These are phyloP conservation scores for Erodium chrysanthum DNA, from an alignment of 441 rosid species.

Conservation along the genomic window DNA sequence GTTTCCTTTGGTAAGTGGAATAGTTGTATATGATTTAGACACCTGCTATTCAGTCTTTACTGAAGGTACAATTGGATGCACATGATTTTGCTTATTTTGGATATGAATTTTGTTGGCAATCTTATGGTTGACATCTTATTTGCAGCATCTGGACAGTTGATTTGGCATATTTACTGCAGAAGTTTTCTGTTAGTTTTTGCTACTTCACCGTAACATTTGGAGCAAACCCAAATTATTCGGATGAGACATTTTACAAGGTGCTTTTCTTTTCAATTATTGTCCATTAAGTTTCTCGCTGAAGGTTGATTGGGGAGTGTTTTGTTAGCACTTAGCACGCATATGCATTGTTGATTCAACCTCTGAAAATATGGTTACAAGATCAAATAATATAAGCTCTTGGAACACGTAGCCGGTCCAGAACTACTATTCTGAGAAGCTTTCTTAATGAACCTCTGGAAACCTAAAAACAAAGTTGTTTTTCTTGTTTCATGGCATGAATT, in stretches of 20 bases:
- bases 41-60: not conserved
- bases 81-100: slow-evolving; percentile 3
- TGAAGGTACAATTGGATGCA: not conserved
- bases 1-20: not conserved
- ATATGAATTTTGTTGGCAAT: slow-evolving; percentile 2
- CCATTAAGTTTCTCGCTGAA: not conserved
- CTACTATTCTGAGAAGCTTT: not conserved
- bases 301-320: not conserved
- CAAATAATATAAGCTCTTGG: slow-evolving; percentile 2
- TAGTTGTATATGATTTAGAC: not conserved
- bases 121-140: slow-evolving; percentile 21
- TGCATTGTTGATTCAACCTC: not conserved
- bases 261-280: slow-evolving; percentile 9
- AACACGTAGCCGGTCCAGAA: not conserved
- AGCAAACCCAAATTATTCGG: slow-evolving; percentile 80
- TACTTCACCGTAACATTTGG: slow-evolving; percentile 81
- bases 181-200: slow-evolving; percentile 61
- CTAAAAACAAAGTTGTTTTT: not conserved
- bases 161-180: slow-evolving; percentile 71
- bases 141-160: slow-evolving; percentile 92
- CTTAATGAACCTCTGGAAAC: not conserved
- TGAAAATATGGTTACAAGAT: not conserved
- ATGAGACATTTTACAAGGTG: slow-evolving; percentile 84
- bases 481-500: not conserved
- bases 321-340: not conserved